Evolutionary conservation across 495 filamentous ascomycete species (phyloP).

Genomic region (Tetracladium setigerum): DNA sequence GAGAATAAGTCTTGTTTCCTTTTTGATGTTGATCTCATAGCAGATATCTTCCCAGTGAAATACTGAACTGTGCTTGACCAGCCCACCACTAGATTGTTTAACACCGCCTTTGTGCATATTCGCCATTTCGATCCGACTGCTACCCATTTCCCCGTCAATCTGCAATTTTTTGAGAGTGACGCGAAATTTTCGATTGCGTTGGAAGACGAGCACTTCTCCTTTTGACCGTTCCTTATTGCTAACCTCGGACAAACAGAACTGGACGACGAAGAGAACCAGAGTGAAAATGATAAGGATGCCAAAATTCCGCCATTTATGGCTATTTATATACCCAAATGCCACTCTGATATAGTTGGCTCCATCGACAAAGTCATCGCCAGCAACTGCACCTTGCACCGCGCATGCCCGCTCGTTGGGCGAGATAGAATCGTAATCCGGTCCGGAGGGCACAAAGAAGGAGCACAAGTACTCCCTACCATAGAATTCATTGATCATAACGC

Average conservation of each 20-base stretch:
- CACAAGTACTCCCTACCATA: slow-evolving; percentile 42
- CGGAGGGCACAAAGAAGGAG: slow-evolving; percentile 23
- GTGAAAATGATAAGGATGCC: too few relatives aligned
- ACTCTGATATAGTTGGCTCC: slow-evolving; percentile 60
- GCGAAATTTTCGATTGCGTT: slow-evolving; percentile 52
- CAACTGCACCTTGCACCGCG: slow-evolving; percentile 49
- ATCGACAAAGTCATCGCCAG: slow-evolving; percentile 46
- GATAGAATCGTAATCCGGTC: neutral
- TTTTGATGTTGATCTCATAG: slow-evolving; percentile 83
- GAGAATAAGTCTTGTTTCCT: slow-evolving; percentile 61
- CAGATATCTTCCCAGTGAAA: slow-evolving; percentile 81
- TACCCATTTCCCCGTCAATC: slow-evolving; percentile 36
- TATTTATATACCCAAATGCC: slow-evolving; percentile 47
- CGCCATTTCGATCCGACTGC: slow-evolving; percentile 24
- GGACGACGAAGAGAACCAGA: too few relatives aligned
- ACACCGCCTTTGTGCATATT: slow-evolving; percentile 35
- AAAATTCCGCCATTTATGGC: slow-evolving; percentile 46
- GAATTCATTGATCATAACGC: slow-evolving; percentile 63
- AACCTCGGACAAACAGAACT: too few relatives aligned
- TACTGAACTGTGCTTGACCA: slow-evolving; percentile 55
- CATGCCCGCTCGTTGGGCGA: slow-evolving; percentile 30
- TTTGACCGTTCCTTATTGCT: too few relatives aligned
- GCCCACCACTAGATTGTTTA: slow-evolving; percentile 25
- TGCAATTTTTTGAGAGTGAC: slow-evolving; percentile 30
- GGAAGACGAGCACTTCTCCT: slow-evolving; percentile 82